Evolutionary conservation across 2,329 filamentous ascomycete genomes (phyloP).

Genomic region (Whalleya microplaca): DNA sequence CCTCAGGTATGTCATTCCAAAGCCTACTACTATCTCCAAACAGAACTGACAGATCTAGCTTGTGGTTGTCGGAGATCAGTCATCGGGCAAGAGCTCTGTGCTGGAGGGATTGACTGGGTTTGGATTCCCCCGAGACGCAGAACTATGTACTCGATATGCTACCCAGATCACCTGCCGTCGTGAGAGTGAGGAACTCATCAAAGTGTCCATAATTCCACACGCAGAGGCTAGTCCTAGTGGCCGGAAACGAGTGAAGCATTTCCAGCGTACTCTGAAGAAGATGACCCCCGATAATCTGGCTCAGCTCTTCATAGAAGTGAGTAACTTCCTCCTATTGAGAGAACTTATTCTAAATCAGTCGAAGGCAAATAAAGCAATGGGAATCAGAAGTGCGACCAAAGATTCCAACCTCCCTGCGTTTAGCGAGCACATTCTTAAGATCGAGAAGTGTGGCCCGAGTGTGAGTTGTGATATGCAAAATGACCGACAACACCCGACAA

Average conservation of each 20-base stretch:
- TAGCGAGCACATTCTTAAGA: conserved; percentile 50
- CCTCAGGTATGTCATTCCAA: conserved; percentile 31
- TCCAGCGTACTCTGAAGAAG: conserved; percentile 31
- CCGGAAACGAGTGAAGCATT: conserved; percentile 33
- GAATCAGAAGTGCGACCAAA: conserved; percentile 38
- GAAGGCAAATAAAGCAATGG: conserved; percentile 50
- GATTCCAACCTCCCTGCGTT: conserved; percentile 40
- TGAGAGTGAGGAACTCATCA: conserved; percentile 38
- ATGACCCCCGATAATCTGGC: conserved; percentile 39
- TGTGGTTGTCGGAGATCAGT: conserved; percentile 83
- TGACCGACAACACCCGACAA: no score
- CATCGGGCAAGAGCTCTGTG: conserved; percentile 84
- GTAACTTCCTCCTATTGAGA: neutral
- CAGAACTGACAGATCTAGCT: conserved; percentile 57
- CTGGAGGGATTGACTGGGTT: conserved; percentile 66
- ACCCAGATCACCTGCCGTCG: conserved; percentile 52
- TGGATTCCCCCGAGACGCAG: conserved; percentile 48
- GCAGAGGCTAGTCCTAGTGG: conserved; percentile 20
- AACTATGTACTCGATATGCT: conserved; percentile 53
- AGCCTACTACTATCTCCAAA: conserved; percentile 22
- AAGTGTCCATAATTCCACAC: conserved; percentile 48
- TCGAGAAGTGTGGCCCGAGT: conserved; percentile 49
- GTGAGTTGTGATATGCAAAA: conserved; percentile 26
- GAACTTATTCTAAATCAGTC: conserved; percentile 5
- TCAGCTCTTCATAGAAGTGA: conserved; percentile 45